Percentiles rank a stretch among this genome's conserved stretches.
phyloP scores from a whole-genome alignment of 1,139 yeast species.

The Geotrichum reessii region DNA sequence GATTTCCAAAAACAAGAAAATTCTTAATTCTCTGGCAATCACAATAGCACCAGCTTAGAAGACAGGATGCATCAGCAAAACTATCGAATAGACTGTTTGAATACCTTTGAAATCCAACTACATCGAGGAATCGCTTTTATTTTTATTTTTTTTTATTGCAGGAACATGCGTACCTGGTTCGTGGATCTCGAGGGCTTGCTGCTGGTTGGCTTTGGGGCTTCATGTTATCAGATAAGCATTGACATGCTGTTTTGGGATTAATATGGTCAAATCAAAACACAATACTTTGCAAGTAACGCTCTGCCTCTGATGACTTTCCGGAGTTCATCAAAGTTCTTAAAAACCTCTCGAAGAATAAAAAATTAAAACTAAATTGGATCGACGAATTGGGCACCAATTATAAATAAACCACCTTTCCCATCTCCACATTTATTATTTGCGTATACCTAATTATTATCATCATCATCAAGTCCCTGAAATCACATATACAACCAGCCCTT shows the following conservation, averaged over 20 bases:
- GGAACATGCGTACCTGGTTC: too few species aligned
- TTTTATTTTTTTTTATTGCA: too few species aligned
- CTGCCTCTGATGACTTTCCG: not conserved
- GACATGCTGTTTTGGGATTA: not conserved
- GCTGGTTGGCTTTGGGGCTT: too few species aligned
- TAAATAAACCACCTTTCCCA: not conserved
- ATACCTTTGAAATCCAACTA: too few species aligned
- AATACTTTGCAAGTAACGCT: not conserved
- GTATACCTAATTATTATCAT: not conserved
- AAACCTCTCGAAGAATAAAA: too few species aligned
- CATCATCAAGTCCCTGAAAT: too few species aligned
- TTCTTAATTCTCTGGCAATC: too few species aligned
- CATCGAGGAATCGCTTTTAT: too few species aligned
- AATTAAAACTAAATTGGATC: not conserved
- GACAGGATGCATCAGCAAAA: too few species aligned
- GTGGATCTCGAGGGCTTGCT: too few species aligned
- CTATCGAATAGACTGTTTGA: too few species aligned
- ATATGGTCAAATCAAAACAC: not conserved
- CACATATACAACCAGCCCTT: not conserved
- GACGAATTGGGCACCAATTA: not conserved
- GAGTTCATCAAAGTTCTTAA: not conserved
- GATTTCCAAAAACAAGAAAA: not conserved
- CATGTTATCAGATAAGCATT: not conserved
- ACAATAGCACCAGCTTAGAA: too few species aligned
- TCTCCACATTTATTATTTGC: not conserved